Base-by-base conservation (phyloP, 2,329 filamentous ascomycete species). In the Fusarium sp. region DNA sequence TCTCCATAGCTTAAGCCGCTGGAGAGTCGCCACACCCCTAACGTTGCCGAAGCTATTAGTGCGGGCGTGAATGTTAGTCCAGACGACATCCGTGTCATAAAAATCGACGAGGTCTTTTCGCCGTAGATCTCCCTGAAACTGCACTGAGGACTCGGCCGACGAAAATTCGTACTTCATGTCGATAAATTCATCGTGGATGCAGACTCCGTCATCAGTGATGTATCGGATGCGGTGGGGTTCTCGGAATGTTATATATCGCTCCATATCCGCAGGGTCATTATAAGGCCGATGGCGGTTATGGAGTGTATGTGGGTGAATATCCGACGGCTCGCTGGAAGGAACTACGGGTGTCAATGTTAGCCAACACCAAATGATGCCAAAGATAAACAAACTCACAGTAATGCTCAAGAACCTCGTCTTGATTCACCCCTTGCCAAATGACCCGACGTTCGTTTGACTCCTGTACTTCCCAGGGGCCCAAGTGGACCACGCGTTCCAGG, bases 361-460 rank as follows among this genome's bases (percentile, higher is more conserved):
- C 60, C 62, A 54, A 54, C 25, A 20, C 18, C 48, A 39, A n/a
- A 52, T 56, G n/a, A 30, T 41, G 20, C 41, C 25, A 20, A 1
- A 23, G 34, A 25, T 23, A 35, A 27, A 52, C 45, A 39, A 54
- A 80, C 84, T 70, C 81, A 88, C 87, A 80, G 71, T 84, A 88
- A 74, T 89, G 87, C 75, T 88, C 87, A 30, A 89, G 82, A 25
- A 85, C 80, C 79, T 88, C 87, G 77, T 85, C 84, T 73, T 86
- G 84, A 74, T 88, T 88, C 72, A 85, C 87, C 71, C 87, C 87
- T 74, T 87, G 86, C 87, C 87, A 89, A 43, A 86, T 77, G 18
- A 88, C 81, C 48, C 86, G 85, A 57, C 86, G 86, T 32, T 84
- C 83, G 66, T 86, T 84, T 39, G 83, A 83, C 48, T 84, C 84